Evolutionary conservation across 164 flowering plant species (phyloP).

Genomic region (Hamamelis virginiana): DNA sequence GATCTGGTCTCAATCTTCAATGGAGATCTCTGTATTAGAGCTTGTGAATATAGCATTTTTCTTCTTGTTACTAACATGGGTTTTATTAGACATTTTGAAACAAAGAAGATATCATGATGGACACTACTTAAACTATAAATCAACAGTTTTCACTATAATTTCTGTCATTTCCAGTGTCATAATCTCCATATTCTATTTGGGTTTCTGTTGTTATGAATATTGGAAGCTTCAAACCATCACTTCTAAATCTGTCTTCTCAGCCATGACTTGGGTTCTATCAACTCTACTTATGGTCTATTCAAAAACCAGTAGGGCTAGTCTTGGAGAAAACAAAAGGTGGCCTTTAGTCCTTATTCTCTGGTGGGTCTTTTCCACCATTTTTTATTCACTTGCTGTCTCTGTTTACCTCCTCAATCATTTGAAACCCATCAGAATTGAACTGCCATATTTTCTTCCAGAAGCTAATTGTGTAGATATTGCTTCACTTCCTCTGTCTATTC

Average conservation of each 20-base stretch:
- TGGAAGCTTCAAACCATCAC: constrained; percentile 26
- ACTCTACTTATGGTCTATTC: constrained; percentile 31
- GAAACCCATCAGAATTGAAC: constrained; percentile 12
- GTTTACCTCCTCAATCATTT: constrained; percentile 14
- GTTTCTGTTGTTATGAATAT: constrained; percentile 36
- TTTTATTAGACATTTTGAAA: constrained; percentile 34
- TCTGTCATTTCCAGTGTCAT: constrained; percentile 32
- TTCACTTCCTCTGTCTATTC: constrained; percentile 41
- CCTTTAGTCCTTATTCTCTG: constrained; percentile 53
- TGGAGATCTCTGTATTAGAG: constrained; percentile 11
- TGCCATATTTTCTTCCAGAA: constrained; percentile 27
- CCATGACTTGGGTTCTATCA: constrained; percentile 46
- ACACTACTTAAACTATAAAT: constrained; percentile 4
- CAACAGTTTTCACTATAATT: constrained; percentile 12
- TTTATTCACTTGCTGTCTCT: constrained; percentile 22
- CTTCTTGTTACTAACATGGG: constrained; percentile 41
- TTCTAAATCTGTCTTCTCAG: constrained; percentile 20
- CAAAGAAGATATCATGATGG: constrained; percentile 17
- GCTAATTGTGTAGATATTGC: constrained; percentile 37
- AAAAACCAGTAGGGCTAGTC: constrained; percentile 21
- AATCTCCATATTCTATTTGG: constrained; percentile 35
- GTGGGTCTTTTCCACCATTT: constrained; percentile 50
- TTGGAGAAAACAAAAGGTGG: constrained; percentile 37
- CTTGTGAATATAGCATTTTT: constrained; percentile 27
- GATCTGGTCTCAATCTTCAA: too few species aligned